Conservation (phyloP, 768 basidiomycete genomes). For the Mycena floridula region DNA sequence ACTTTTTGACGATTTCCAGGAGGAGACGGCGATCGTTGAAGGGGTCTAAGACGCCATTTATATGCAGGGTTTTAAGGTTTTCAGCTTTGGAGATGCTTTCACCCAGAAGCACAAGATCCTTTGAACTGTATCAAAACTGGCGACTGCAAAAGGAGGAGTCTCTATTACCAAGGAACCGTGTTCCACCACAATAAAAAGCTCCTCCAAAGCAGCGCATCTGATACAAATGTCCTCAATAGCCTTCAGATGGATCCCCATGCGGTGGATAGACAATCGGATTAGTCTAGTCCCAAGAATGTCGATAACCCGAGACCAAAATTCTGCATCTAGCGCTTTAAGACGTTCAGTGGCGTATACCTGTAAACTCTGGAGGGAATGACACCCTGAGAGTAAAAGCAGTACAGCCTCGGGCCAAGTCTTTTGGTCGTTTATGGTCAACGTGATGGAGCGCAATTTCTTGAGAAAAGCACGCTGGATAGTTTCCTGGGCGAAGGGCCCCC, state of each 20-base stretch:
- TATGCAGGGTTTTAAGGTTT: conserved; percentile 50
- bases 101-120: conserved; percentile 31
- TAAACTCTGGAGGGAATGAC: conserved; percentile 53
- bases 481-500: conserved; percentile 34
- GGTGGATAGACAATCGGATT: conserved; percentile 54
- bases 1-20: conserved; percentile 39
- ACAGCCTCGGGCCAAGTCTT: conserved; percentile 41
- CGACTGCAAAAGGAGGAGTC: conserved; percentile 7
- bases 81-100: conserved; percentile 36
- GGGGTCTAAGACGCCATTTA: conserved; percentile 40
- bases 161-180: conserved; percentile 43
- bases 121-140: not conserved
- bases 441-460: conserved; percentile 45
- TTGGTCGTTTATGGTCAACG: conserved; percentile 42
- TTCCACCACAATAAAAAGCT: conserved; percentile 58
- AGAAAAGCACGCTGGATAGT: conserved; percentile 33
- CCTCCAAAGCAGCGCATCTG: conserved; percentile 46
- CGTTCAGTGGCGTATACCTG: conserved; percentile 54
- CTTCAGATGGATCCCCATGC: conserved; percentile 48
- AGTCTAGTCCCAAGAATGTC: conserved; percentile 45
- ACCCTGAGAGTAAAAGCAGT: conserved; percentile 32
- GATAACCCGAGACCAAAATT: conserved; percentile 50
- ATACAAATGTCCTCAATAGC: conserved; percentile 49
- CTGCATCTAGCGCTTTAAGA: conserved; percentile 30
- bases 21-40: conserved; percentile 25